Base-by-base conservation (phyloP, 306 rosid genomes). In the Ceratonia siliqua region DNA sequence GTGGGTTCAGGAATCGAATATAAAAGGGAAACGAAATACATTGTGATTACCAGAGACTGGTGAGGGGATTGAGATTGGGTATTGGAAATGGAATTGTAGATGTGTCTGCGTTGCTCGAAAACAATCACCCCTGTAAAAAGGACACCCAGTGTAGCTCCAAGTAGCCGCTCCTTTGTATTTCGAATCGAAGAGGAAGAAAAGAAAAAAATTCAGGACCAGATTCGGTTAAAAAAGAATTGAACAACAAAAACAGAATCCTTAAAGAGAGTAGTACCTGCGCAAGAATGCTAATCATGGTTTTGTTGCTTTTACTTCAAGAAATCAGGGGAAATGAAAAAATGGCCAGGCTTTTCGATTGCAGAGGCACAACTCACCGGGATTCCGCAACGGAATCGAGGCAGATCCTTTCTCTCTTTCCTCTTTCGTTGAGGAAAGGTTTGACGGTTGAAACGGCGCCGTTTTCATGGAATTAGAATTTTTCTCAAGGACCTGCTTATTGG, bases 241-340 rank as follows among this genome's bases (percentile, higher is more conserved):
- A 73, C 30, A 7, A 18, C 49, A 36, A 38, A 33, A 1, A 24
- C 4, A 15, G 61, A 45, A 72, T 21, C 36, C 28, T 50, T 30
- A 17, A 39, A 5, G 17, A 15, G 5, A 17, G 14, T 50, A 32
- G 3, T 67, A 91, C 97, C 97, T 91, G 95, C 39, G 89, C 75
- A 33, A 91, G 90, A 85, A 91, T 75, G 87, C 96, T 91, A 21
- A 91, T 86, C 95, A 91, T 91, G 82, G 76, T 67, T 38, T 62
- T 36, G 77, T 36, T n/a, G n/a, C n/a, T n/a, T n/a, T n/a, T n/a
- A n/a, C n/a, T n/a, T n/a, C n/a, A n/a, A n/a, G n/a, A n/a, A n/a
- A n/a, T n/a, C n/a, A n/a, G n/a, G 21, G 39, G 49, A 73, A 6
- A n/a, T n/a, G 20, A 14, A 5, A 62, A 27, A 13, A 38, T 8